Percentiles rank a stretch among this genome's conserved stretches.
These are phyloP conservation scores for Zopfia rhizophila DNA, from an alignment of 2,329 filamentous ascomycete species.

Conservation along the genomic window DNA sequence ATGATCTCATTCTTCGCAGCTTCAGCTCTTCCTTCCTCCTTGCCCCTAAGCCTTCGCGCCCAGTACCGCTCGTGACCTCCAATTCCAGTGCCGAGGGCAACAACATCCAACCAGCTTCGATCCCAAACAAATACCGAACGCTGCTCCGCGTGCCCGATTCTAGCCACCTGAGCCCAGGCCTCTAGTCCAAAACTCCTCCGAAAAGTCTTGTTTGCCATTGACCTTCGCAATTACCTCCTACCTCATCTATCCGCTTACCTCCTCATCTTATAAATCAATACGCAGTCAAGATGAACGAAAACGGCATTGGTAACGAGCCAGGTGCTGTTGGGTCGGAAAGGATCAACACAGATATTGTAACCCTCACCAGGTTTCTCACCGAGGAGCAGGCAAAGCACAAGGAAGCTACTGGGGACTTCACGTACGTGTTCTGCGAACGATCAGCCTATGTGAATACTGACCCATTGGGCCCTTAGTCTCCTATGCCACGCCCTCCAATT, in stretches of 20 bases:
- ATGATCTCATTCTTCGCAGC: constrained; percentile 1
- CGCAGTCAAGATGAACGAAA: constrained; percentile 48
- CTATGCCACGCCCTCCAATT: constrained; percentile 98
- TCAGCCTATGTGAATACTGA: constrained; percentile 8
- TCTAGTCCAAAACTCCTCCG: constrained; percentile 34
- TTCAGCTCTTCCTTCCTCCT: constrained; percentile 12
- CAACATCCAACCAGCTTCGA: constrained; percentile 35
- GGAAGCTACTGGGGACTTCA: constrained; percentile 98
- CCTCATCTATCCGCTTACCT: constrained; percentile 9
- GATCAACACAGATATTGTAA: constrained; percentile 96
- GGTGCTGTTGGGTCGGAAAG: constrained; percentile 73
- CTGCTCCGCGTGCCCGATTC: constrained; percentile 50
- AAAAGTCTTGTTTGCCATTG: constrained; percentile 27
- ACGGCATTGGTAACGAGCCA: constrained; percentile 56
- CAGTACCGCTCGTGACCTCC: constrained; percentile 36
- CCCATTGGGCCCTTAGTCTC: constrained; percentile 67
- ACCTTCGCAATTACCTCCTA: constrained; percentile 15
- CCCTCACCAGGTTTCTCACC: constrained; percentile 92
- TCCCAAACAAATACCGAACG: constrained; percentile 45
- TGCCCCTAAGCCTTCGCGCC: constrained; percentile 16
- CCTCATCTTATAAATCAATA: constrained; percentile 4
- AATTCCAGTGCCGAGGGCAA: constrained; percentile 44
- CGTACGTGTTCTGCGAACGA: constrained; percentile 66
- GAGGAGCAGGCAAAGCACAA: constrained; percentile 94
- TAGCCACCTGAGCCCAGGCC: constrained; percentile 48